These are phyloP conservation scores for Suaeda aralocaspica DNA, from an alignment of 148 eudicot genomes.

Conservation along the genomic window DNA sequence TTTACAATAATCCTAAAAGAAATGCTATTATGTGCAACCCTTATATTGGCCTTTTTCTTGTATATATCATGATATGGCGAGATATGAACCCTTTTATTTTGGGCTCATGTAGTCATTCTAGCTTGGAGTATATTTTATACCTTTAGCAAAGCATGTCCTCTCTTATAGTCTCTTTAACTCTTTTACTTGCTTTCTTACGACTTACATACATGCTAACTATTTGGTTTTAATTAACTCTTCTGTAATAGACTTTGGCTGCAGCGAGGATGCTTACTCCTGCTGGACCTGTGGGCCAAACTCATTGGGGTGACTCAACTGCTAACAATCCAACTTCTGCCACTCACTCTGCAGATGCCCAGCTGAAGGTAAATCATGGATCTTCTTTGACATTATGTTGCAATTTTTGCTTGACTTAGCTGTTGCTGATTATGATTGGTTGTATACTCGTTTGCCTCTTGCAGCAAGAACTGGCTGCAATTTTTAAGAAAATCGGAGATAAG, in stretches of 20 bases:
- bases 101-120: too few species aligned
- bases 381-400: neutral
- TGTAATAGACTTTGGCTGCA: slow-evolving; percentile 82
- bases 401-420: neutral
- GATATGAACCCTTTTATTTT: too few species aligned
- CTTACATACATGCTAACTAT: too few species aligned
- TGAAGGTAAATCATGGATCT: slow-evolving; percentile 53
- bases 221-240: neutral
- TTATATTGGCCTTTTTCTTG: too few species aligned
- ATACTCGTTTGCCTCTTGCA: slow-evolving; percentile 41
- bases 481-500: slow-evolving; percentile 97
- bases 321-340: slow-evolving; percentile 70
- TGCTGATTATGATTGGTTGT: slow-evolving; percentile 6
- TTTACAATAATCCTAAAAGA: too few species aligned
- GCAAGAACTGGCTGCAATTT: slow-evolving; percentile 99
- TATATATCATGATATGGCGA: too few species aligned
- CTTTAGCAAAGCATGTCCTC: neutral
- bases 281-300: slow-evolving; percentile 82
- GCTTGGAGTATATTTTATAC: too few species aligned
- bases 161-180: neutral
- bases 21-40: too few species aligned
- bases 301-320: slow-evolving; percentile 88
- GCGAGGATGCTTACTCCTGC: slow-evolving; percentile 98
- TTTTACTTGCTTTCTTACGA: too few species aligned
- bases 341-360: slow-evolving; percentile 85